These are phyloP conservation scores for Fusarium keratoplasticum DNA, from an alignment of 2,329 filamentous ascomycete genomes.

Conservation along the genomic window DNA sequence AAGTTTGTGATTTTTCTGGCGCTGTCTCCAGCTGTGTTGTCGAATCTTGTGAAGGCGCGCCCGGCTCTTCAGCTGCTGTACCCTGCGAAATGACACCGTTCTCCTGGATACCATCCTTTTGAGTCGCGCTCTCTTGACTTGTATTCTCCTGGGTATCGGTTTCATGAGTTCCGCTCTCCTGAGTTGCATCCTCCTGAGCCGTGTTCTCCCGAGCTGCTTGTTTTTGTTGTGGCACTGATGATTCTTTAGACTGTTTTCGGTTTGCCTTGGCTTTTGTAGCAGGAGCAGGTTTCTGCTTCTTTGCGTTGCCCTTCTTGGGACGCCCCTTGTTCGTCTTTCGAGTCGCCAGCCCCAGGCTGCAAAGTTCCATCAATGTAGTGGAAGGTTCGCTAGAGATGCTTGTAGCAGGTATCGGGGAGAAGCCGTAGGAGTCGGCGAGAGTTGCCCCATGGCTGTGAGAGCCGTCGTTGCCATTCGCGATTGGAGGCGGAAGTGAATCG, in stretches of 20 bases:
- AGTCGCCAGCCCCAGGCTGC: slow-evolving; percentile 36
- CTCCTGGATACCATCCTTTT: not conserved
- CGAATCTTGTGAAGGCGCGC: not conserved
- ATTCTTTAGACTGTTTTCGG: not conserved
- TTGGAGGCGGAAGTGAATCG: not conserved
- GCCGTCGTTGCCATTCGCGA: not conserved
- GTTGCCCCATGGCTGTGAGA: not conserved
- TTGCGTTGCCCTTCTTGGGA: slow-evolving; percentile 24
- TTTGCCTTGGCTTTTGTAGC: slow-evolving; percentile 11
- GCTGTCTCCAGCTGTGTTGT: not conserved
- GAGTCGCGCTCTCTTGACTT: not conserved
- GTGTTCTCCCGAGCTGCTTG: not conserved
- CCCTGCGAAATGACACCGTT: not conserved
- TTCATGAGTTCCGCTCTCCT: not conserved
- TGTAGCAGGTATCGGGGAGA: slow-evolving; percentile 12
- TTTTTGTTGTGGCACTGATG: not conserved
- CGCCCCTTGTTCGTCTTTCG: slow-evolving; percentile 44
- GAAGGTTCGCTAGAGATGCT: slow-evolving; percentile 5
- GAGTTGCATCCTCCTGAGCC: not conserved
- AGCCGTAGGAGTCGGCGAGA: slow-evolving; percentile 30
- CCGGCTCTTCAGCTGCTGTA: not conserved
- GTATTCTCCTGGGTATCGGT: not conserved
- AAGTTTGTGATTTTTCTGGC: not conserved
- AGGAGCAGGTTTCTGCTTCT: slow-evolving; percentile 16
- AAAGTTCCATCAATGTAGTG: slow-evolving; percentile 42